Conservation (phyloP, 306 rosid genomes). For the Vigna hirtella region DNA sequence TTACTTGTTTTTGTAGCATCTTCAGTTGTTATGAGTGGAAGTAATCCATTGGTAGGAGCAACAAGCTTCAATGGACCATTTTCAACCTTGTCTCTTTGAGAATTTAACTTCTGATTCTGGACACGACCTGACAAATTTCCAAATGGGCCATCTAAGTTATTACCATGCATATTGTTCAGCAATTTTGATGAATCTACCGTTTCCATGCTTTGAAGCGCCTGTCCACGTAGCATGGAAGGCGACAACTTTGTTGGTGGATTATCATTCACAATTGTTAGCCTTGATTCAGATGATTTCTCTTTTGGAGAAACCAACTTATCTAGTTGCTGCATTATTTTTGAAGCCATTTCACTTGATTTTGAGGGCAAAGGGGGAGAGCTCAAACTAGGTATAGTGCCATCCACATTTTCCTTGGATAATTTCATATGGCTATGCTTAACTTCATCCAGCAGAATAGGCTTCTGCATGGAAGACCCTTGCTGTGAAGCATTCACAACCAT, state of each 20-base stretch:
- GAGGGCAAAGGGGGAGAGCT: constrained; percentile 56
- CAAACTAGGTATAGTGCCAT: constrained; percentile 50
- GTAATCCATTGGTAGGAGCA: constrained; percentile 47
- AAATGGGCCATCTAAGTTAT: constrained; percentile 38
- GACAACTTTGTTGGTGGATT: constrained; percentile 74
- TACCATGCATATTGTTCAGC: constrained; percentile 51
- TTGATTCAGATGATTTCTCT: constrained; percentile 66
- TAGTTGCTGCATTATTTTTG: constrained; percentile 84
- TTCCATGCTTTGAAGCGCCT: constrained; percentile 88
- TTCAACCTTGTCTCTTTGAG: constrained; percentile 57
- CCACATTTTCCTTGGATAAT: constrained; percentile 54
- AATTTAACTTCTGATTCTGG: constrained; percentile 46
- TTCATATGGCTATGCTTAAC: constrained; percentile 46
- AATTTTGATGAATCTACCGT: constrained; percentile 70
- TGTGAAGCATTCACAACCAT: constrained; percentile 51
- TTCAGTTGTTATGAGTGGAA: constrained; percentile 44
- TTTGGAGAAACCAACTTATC: constrained; percentile 78
- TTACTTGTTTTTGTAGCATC: constrained; percentile 48
- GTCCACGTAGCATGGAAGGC: constrained; percentile 81
- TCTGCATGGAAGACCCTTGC: constrained; percentile 53
- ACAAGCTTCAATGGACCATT: constrained; percentile 52
- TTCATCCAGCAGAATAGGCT: constrained; percentile 50
- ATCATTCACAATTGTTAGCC: constrained; percentile 49
- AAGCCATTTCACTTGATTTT: constrained; percentile 80
- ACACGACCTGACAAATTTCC: constrained; percentile 43